Evolutionary conservation across 2,329 filamentous ascomycete species (phyloP), one percentile per base, ranked within the genome.

Genomic region (Tolypocladium sp.): DNA sequence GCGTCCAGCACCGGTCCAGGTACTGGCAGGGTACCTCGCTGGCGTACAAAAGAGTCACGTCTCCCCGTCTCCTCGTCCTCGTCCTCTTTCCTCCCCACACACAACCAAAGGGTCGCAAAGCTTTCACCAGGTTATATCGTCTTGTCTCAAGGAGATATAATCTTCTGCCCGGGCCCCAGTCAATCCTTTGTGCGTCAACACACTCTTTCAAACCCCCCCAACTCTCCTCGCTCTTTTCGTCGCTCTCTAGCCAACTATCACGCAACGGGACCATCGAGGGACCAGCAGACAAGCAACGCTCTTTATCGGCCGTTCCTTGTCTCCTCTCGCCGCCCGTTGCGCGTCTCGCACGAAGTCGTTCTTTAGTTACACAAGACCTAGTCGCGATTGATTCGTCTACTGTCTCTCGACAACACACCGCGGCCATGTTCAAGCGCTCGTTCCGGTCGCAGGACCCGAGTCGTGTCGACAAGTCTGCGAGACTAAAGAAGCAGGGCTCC

Each of bases 391-490:
- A 59, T 10, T 37, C 30, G 3, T 49, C 30, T 15, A n/a, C 27
- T 22, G 37, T 42, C 9, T 15, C 20, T 60, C 61, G 46, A 33
- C 59, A 61, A 59, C 27, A 55, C 60, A 66, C 74, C 74, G 73
- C 74, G 73, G 71, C 73, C 76, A 96, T 96, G 91, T 96, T 96
- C 82, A 95, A 92, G 80, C 91, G 91, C 74, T 92, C 92, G 71
- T 92, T 94, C 79, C 82, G 87, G 74, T 87, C 88, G 67, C 88
- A 87, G 75, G 88, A 93, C 69, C 74, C 73, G 66, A 70, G 69
- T 76, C 90, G 92, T 71, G 89, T 92, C 75, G 89, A 91, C 79
- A 97, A 96, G 86, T 82, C 89, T 76, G 82, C 86, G 74, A 92
- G 91, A 82, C 82, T 89, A 81, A 94, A 88, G 82, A 82, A 80